Conservation (phyloP, 2,329 filamentous ascomycete genomes). For the Apiospora marii region DNA sequence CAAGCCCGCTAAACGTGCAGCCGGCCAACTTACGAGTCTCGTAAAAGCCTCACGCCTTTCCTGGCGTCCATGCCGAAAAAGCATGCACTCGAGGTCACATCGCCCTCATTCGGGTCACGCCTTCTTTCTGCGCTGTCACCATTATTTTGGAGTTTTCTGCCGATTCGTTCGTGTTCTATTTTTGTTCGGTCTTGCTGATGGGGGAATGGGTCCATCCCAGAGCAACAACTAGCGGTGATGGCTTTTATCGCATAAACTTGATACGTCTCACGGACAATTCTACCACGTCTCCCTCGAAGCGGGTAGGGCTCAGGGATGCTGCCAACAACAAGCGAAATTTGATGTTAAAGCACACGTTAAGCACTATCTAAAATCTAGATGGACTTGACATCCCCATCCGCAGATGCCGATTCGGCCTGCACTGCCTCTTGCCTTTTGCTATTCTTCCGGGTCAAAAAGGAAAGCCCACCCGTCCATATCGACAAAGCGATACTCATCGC, state of each 20-base stretch:
- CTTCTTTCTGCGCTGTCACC: neutral
- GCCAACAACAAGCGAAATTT: neutral
- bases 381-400: constrained; percentile 1
- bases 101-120: neutral
- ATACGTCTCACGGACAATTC: neutral
- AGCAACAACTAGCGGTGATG: neutral
- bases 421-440: neutral
- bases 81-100: neutral
- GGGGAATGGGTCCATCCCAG: neutral
- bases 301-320: neutral
- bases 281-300: neutral
- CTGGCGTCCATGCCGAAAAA: neutral
- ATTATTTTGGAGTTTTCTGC: neutral
- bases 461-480: constrained; percentile 64
- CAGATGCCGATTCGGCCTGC: neutral
- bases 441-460: constrained; percentile 49
- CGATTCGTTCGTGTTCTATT: neutral
- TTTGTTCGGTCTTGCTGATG: neutral
- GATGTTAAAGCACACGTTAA: neutral
- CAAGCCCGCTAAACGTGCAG: no score
- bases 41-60: neutral
- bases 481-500: constrained; percentile 65
- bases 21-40: constrained; percentile 1
- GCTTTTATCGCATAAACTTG: neutral
- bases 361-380: neutral